Conservation (phyloP, 108 stramenopile genomes). For the Conticribra guillardii region DNA sequence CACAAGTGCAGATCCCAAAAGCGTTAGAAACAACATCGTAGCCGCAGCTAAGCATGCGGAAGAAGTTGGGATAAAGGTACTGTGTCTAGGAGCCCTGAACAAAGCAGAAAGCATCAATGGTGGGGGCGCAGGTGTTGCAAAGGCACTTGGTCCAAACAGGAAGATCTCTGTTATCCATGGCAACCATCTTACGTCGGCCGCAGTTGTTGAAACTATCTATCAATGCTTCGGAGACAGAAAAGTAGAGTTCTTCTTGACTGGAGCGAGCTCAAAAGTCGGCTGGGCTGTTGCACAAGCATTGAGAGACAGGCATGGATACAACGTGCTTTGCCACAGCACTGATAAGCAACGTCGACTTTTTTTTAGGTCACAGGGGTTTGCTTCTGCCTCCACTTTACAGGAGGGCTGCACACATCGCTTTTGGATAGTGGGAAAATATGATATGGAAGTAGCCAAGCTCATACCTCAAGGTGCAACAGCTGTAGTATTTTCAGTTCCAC, state of each 20-base stretch:
- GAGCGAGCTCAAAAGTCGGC: conserved; percentile 65
- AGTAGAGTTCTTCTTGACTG: conserved; percentile 53
- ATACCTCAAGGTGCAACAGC: conserved; percentile 53
- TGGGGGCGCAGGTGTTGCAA: conserved; percentile 55
- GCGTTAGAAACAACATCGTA: conserved; percentile 53
- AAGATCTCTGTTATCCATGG: conserved; percentile 61
- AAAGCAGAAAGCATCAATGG: conserved; percentile 69
- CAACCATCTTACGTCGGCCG: conserved; percentile 64
- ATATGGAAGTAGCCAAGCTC: conserved; percentile 27
- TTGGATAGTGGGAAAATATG: conserved; percentile 66
- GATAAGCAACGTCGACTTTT: conserved; percentile 39
- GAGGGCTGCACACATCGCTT: conserved; percentile 40
- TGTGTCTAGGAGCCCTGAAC: conserved; percentile 65
- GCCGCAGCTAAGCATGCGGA: conserved; percentile 63
- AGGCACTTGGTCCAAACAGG: conserved; percentile 46
- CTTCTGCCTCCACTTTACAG: conserved; percentile 40
- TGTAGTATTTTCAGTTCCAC: conserved; percentile 58
- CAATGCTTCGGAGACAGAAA: conserved; percentile 39
- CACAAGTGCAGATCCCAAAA: conserved; percentile 6
- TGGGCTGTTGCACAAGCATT: conserved; percentile 62
- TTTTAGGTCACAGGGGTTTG: conserved; percentile 51
- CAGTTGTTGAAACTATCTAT: conserved; percentile 51
- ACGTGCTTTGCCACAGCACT: conserved; percentile 57
- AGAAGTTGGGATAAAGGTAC: conserved; percentile 51
- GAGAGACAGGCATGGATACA: conserved; percentile 45